A percentile compares a stretch with the other conserved stretches of the same genome.
These are phyloP conservation scores for Xylaria curta DNA, from an alignment of 495 filamentous ascomycete genomes.

Conservation along the genomic window DNA sequence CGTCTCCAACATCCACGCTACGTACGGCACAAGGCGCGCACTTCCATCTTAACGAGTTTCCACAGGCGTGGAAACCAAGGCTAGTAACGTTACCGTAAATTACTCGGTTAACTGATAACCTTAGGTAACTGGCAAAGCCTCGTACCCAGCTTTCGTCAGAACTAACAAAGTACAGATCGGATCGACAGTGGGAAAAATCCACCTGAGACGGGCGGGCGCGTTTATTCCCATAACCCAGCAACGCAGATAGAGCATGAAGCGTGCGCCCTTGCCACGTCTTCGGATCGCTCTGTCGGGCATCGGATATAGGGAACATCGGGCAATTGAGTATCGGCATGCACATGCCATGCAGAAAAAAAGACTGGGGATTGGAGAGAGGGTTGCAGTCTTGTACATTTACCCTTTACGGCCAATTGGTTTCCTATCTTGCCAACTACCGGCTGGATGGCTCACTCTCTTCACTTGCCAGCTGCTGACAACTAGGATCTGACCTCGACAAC, in stretches of 20 bases:
- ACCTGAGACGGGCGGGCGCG: background rate
- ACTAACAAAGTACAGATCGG: background rate
- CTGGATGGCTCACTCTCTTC: background rate
- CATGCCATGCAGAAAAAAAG: background rate
- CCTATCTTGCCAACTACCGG: background rate
- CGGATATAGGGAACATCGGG: background rate
- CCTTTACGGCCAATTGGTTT: background rate
- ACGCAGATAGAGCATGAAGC: background rate
- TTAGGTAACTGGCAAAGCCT: background rate
- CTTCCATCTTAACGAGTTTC: background rate
- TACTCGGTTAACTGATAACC: background rate
- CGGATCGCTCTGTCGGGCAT: background rate
- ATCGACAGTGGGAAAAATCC: background rate
- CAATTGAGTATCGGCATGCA: background rate
- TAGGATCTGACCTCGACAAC: background rate
- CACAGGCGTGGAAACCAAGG: background rate
- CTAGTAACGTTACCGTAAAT: slow-evolving; percentile 12
- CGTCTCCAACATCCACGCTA: slow-evolving; percentile 20
- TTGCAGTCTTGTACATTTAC: slow-evolving; percentile 9
- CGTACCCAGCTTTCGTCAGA: background rate
- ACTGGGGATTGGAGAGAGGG: slow-evolving; percentile 9
- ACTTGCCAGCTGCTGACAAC: slow-evolving; percentile 3
- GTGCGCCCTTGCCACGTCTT: background rate
- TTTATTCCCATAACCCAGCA: background rate
- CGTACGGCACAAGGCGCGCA: slow-evolving; percentile 1